A percentile compares a stretch with the other conserved stretches of the same genome.
Evolutionary conservation across 2,329 filamentous ascomycete species (phyloP).

Genomic region (Exophiala aquamarina): DNA sequence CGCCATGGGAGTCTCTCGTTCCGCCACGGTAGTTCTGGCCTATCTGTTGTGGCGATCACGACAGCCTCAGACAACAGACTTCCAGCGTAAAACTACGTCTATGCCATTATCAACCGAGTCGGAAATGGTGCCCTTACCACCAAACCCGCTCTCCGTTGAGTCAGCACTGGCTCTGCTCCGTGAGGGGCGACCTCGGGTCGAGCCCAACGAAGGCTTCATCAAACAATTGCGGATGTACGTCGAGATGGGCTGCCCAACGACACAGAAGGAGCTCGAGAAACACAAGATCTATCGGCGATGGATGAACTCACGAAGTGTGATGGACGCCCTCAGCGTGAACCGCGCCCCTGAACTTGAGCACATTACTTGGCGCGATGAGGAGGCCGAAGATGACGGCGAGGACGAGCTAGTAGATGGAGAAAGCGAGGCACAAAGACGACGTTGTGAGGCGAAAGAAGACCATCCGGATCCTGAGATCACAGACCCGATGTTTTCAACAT

Average conservation of each 20-base stretch:
- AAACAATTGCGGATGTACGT: slow-evolving; percentile 83
- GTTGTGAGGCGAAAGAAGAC: slow-evolving; percentile 2
- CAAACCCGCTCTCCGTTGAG: slow-evolving; percentile 45
- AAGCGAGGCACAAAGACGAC: slow-evolving; percentile 3
- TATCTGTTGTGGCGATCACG: slow-evolving; percentile 67
- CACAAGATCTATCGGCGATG: slow-evolving; percentile 80
- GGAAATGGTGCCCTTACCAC: slow-evolving; percentile 44
- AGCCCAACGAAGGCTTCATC: slow-evolving; percentile 92
- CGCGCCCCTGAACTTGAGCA: slow-evolving; percentile 74
- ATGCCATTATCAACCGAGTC: background rate
- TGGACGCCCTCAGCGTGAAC: slow-evolving; percentile 68
- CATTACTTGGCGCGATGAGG: slow-evolving; percentile 70
- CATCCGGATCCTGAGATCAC: slow-evolving; percentile 21
- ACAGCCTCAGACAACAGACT: slow-evolving; percentile 12
- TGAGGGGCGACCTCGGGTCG: slow-evolving; percentile 71
- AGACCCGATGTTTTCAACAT: slow-evolving; percentile 24
- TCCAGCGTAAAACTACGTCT: slow-evolving; percentile 34
- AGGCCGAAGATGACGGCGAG: slow-evolving; percentile 35
- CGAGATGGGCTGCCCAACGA: slow-evolving; percentile 75
- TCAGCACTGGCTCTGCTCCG: slow-evolving; percentile 68
- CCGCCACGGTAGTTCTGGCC: slow-evolving; percentile 78
- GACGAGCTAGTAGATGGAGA: slow-evolving; percentile 26
- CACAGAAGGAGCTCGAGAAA: slow-evolving; percentile 54
- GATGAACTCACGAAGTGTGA: slow-evolving; percentile 66
- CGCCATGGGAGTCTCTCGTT: slow-evolving; percentile 95